These are phyloP conservation scores for Galerina sulciceps DNA, from an alignment of 768 basidiomycete species.

Conservation along the genomic window DNA sequence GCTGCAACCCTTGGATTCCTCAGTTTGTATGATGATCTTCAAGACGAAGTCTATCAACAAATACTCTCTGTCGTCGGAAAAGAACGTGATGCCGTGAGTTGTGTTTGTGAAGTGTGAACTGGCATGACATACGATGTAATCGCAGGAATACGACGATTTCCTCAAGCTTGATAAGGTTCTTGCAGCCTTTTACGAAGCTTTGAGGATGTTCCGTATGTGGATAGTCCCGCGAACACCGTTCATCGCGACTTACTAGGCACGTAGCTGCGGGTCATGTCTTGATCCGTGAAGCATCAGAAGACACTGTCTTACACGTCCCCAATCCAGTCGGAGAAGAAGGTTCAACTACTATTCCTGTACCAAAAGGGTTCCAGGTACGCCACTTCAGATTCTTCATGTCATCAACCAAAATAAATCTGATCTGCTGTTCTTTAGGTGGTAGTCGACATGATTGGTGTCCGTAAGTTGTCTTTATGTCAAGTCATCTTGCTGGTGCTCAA, in stretches of 20 bases:
- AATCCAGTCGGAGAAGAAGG: constrained; percentile 46
- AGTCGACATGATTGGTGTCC: constrained; percentile 53
- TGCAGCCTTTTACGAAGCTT: constrained; percentile 46
- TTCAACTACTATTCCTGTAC: constrained; percentile 35
- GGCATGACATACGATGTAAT: background rate
- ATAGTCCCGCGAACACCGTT: background rate
- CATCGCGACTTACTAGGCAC: background rate
- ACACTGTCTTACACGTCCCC: constrained; percentile 44
- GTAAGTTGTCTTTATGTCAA: constrained; percentile 34
- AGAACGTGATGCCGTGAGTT: constrained; percentile 22
- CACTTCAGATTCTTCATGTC: background rate
- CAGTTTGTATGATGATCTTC: constrained; percentile 47
- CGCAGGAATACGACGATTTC: constrained; percentile 44
- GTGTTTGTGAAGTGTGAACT: background rate
- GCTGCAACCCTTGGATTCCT: constrained; percentile 52
- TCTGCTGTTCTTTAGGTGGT: constrained; percentile 28
- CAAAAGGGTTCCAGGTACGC: constrained; percentile 41
- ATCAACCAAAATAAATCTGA: background rate
- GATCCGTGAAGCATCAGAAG: constrained; percentile 47
- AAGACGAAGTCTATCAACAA: constrained; percentile 51
- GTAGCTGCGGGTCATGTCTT: constrained; percentile 44
- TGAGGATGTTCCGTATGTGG: constrained; percentile 49
- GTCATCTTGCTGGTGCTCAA: background rate
- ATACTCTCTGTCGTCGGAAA: constrained; percentile 41
- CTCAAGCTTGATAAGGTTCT: constrained; percentile 44